Base-by-base conservation (phyloP, 768 basidiomycete genomes). In the Dacryopinax primogenitus region DNA sequence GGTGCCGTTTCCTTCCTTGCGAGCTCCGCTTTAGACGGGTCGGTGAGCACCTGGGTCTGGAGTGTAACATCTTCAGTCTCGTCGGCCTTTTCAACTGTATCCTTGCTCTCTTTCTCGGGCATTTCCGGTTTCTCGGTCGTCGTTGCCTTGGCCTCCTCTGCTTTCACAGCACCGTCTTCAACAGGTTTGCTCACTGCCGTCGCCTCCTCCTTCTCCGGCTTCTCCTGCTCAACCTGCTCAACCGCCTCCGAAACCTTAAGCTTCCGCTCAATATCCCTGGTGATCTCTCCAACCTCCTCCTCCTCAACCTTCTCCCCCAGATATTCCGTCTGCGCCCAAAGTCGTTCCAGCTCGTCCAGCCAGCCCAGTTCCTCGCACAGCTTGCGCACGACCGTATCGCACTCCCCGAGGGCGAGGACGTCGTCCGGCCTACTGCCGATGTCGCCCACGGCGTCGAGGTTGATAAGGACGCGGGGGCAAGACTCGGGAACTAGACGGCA, bases 381-480 rank as follows among this genome's bases (percentile, higher is more conserved):
- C 63, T 83, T 75, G 36, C 76, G 75, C 12, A 90, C 81, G 45
- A 84, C 77, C 1, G 83, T 81, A 73, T 92, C 90, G 68, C 88
- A 89, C 69, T 84, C 82, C 13, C 86, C 86, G 3, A 90, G 78
- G 1, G 84, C 73, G 41, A 88, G 75, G 1, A 88, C 77, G 69
- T 90, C 88, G 64, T 84, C 79, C 16, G 78, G 69, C 33, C 77
- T 74, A 26, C 70, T 72, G 1, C 84, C 79, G 62, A 89, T 79
- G 70, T 83, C 77, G 0, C 92, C 92, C 1, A 91, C 94, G 1
- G 74, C 74, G 66, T 95, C 92, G 45, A 92, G 79, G 73, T 96
- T 96, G 75, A 98, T 85, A 33, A 97, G 80, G n/a, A 95, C 80
- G 1, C 94, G 86, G 1, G 88, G 91, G 69, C 86, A 90, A 9